Base-by-base conservation (phyloP, 805 yeast genomes). In the Myxozyma sirexii region DNA sequence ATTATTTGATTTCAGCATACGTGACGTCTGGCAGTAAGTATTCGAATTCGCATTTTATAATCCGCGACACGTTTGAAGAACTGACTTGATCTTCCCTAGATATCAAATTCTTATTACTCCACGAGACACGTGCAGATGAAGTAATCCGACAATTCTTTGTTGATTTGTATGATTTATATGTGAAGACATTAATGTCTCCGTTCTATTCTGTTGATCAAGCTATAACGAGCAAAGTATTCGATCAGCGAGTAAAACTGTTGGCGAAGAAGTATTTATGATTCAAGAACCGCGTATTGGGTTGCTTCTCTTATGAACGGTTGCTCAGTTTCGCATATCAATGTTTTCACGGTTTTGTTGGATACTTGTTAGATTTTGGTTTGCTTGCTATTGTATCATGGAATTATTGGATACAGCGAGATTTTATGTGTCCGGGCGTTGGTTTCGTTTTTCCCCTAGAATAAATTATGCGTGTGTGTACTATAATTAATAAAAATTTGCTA, bases 151-250 rank as follows among this genome's bases (percentile, higher is more conserved):
- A 87, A 70, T 92, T 94, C 70, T 89, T 92, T 71, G 79, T 80
- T 44, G 98, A 92, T 63, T 80, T 88, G 7, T 89, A 91, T 74
- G 98, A 93, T 67, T 76, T 93, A 51, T 94, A 93, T 68, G 90
- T 89, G 23, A 93, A 92, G 75, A 84, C 91, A 8, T 71, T 89
- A 48, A 77, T 93, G 77, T 88, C 86, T 65, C 98, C 99, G 0
- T 94, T 94, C 71, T 93, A 92, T 71, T 78, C 81, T 48, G 81
- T 84, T 42, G 88, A 89, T 69, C 88, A 86, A 63, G 85, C 90
- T 1, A 88, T 94, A 24, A 78, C 81, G 33, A 85, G 88, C 47
- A 83, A 86, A 0, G 83, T 80, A 17, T 93, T 93, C 72, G 97
- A 93, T 74, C 72, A 83, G 58, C 83, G 85, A 67, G 87, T 93